These are phyloP conservation scores for Suillus ampliporus DNA, from an alignment of 768 basidiomycete species.

Conservation along the genomic window DNA sequence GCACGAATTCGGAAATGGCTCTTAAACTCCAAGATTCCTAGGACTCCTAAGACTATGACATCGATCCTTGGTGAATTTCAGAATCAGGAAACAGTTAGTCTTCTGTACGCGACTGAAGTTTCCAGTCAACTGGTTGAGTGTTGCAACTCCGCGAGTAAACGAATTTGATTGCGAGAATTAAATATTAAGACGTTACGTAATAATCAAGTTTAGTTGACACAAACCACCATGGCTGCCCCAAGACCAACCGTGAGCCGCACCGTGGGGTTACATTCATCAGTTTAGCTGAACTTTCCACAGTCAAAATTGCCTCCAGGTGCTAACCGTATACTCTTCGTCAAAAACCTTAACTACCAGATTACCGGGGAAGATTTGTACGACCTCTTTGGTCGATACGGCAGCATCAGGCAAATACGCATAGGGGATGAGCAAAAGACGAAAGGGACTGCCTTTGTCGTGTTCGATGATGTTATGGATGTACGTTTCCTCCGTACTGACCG, in stretches of 20 bases:
- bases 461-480: constrained; percentile 96
- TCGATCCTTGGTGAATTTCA: neutral
- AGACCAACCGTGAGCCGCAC: constrained; percentile 62
- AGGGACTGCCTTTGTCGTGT: constrained; percentile 96
- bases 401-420: constrained; percentile 93
- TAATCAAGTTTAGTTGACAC: constrained; percentile 1
- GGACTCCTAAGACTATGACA: too few relatives aligned
- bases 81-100: constrained; percentile 1
- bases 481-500: constrained; percentile 30
- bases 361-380: constrained; percentile 96
- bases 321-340: constrained; percentile 91
- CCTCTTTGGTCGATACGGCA: constrained; percentile 96
- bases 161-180: neutral
- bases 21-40: too few relatives aligned
- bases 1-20: too few relatives aligned
- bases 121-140: neutral
- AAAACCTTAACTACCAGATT: constrained; percentile 92
- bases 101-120: neutral
- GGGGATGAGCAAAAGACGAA: constrained; percentile 92
- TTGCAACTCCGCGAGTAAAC: constrained; percentile 2
- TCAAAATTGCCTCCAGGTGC: constrained; percentile 91
- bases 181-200: constrained; percentile 8
- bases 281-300: constrained; percentile 41
- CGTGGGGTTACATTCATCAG: neutral
- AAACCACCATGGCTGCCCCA: constrained; percentile 60